Evolutionary conservation across 352 stramenopile genomes (phyloP), one percentile per base, ranked within the genome.

Genomic region (Phytophthora brassicae): DNA sequence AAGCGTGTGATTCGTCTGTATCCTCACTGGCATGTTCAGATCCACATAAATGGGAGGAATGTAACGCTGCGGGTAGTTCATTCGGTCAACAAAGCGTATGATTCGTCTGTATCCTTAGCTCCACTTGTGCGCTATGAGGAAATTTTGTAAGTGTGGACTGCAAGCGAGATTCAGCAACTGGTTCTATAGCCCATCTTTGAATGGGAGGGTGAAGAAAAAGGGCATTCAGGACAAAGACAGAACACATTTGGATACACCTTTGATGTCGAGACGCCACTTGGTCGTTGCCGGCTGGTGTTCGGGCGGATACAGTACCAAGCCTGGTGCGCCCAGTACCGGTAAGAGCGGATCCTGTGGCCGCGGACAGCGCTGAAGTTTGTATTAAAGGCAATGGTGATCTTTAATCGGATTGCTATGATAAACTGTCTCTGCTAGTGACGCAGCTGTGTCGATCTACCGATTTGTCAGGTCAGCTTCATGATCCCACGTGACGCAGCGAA

Each of bases 41-140:
- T 79, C 64, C 64, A 79, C 64, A 57, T 70, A 74, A 29, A 79
- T 74, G 45, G 71, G 71, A 5, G 67, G 53, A 41, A 79, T 70
- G 53, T 63, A 79, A 26, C 71, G 71, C 26, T 76, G 71, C 28
- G 65, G 55, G 24, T 64, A 74, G 41, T 58, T 74, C 69, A 77
- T 77, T 68, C 51, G 49, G 41, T 42, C 35, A n/a, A n/a, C 4
- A n/a, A n/a, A n/a, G n/a, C n/a, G n/a, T n/a, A n/a, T n/a, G n/a
- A n/a, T 31, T 31, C 26, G 26, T 31, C 5, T 64, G 26, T 35
- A 6, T 19, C 22, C 54, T 22, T 23, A 16, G 13, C 28, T 52
- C 24, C n/a, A 49, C 62, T 68, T 74, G 61, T 38, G 66, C 35
- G 38, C 53, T 14, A 35, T 41, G 45, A 36, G 54, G 70, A 54